A percentile compares a stretch with the other conserved stretches of the same genome.
Conservation (phyloP, 371 early-diverging fungal species). For the Saksenaea vasiformis region DNA sequence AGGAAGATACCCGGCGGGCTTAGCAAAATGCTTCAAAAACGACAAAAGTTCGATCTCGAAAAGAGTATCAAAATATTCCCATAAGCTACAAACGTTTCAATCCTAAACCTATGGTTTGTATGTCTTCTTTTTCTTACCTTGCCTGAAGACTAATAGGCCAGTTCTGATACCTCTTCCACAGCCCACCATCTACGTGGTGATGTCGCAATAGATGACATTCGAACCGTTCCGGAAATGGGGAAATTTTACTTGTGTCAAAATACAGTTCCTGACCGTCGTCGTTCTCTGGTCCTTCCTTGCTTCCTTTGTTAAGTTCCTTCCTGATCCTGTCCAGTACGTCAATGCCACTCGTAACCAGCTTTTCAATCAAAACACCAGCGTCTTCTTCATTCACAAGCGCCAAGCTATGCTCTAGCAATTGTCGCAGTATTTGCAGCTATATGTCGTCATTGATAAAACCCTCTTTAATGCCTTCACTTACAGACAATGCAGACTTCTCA, state of each 20-base stretch:
- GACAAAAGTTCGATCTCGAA: background rate
- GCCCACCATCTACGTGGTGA: background rate
- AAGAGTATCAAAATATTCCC: background rate
- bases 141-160: background rate
- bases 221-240: background rate
- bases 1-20: background rate
- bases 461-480: background rate
- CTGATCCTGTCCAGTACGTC: background rate
- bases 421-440: background rate
- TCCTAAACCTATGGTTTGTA: background rate
- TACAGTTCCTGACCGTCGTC: background rate
- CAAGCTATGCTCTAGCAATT: background rate
- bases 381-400: background rate
- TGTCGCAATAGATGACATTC: background rate
- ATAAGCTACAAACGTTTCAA: background rate
- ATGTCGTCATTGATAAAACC: background rate
- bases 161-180: background rate
- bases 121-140: background rate
- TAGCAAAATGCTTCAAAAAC: background rate
- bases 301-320: background rate
- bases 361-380: background rate
- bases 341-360: background rate
- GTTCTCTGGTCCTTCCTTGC: background rate
- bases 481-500: background rate
- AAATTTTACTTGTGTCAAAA: background rate